Base-by-base conservation (phyloP, 176 grass and related monocot genomes). In the Triticum urartu region DNA sequence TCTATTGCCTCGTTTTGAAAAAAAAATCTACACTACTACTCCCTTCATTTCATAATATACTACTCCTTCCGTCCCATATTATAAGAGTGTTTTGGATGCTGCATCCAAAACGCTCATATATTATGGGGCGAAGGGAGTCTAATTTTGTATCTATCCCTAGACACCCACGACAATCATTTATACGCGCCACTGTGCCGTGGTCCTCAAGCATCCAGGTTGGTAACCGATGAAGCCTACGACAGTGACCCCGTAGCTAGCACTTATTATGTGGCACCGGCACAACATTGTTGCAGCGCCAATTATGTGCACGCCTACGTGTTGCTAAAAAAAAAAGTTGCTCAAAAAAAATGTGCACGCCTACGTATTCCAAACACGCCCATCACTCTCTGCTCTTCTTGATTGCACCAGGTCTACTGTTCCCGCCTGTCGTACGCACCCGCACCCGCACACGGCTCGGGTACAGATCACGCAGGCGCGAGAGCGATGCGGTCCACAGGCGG, bases 151-250 rank as follows among this genome's bases (percentile, higher is more conserved):
- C 56, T 47, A 48, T 34, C 13, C 40, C 1, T 28, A 74, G 33
- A 72, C 12, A 67, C 17, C 76, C 18, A 74, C 32, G 18, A 63
- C 39, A 64, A 76, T 80, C 68, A 87, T 69, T 87, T 87, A 62
- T 84, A 50, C 80, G 68, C 43, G 85, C 69, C 24, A 84, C 68
- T 80, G 61, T 91, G 26, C 1, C 20, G 68, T 91, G 81, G 81
- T 87, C 89, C 75, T 77, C 47, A 47, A 87, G 30, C 10, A 58
- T 35, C n/a, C 20, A 72, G 42, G 75, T 72, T 79, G n/a, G 73
- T 64, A 65, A 24, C 45, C 5, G 36, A 75, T 85, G 43, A 75
- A 75, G 24, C 22, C 26, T 14, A 69, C 34, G 47, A 36, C 35
- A 14, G 18, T 25, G 11, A 36, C 36, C 25, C 21, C 58, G 40